Evolutionary conservation across 495 filamentous ascomycete genomes (phyloP), one percentile per base, ranked within the genome.

Genomic region (Entonaema liquescens): DNA sequence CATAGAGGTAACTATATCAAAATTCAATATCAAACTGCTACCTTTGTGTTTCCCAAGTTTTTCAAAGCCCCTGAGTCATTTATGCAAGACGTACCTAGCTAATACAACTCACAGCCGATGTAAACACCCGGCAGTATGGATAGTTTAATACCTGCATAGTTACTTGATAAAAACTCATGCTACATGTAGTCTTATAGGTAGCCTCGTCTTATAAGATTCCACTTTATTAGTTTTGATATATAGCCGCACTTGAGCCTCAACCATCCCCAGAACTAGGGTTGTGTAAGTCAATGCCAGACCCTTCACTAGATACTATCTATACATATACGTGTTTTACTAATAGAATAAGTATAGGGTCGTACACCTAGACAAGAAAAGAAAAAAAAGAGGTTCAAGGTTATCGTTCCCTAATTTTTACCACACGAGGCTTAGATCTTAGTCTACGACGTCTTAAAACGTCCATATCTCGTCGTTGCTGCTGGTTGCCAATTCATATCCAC

Each of bases 1-100:
- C 56, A 35, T 63, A 63, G 44, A 65, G 68, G 68, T 71, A n/a
- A n/a, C n/a, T n/a, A 59, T 70, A 62, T 50, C 31, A 61, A 65
- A 42, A 4, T 42, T 3, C 4, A 7, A 7, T 47, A 47, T 23
- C 42, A 47, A 47, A 47, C 52, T 55, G 25, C 28, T 62, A 29
- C 47, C 69, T 67, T 59, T 72, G 54, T 67, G 59, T 47, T 8
- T 33, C 33, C 63, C 15, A 47, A 47, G 9, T n/a, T 35, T 35
- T 63, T 23, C 23, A 44, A 26, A 29, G 8, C 35, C 38, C 42
- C 38, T 50, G 31, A 60, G 19, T 53, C 33, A 56, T 59, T 68
- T 15, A 60, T 42, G 40, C n/a, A 63, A 23, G n/a, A 35, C 11
- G 44, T 21, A 35, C 11, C 33, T 21, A 42, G 3, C 40, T 40